Conservation (phyloP, 495 filamentous ascomycete genomes). For the Monascus purpureus region DNA sequence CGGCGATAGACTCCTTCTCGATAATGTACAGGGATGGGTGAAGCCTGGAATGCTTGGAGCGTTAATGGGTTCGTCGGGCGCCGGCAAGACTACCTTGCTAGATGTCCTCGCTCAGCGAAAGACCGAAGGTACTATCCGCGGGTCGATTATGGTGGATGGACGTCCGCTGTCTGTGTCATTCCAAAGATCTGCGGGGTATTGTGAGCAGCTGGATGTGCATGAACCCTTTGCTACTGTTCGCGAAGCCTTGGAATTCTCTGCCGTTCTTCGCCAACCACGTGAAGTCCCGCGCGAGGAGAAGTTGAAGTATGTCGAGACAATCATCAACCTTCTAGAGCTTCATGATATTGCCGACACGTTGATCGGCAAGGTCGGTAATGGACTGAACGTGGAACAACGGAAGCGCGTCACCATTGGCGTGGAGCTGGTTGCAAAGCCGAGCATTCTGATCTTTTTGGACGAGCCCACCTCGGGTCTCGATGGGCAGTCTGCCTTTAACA, state of each 20-base stretch:
- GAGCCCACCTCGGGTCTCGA: conserved; percentile 67
- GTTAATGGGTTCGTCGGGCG: conserved; percentile 52
- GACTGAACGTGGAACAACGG: conserved; percentile 45
- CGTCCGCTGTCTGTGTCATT: conserved; percentile 63
- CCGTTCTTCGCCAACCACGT: conserved; percentile 39
- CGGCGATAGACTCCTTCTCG: conserved; percentile 39
- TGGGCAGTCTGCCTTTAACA: conserved; percentile 47
- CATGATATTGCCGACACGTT: conserved; percentile 38
- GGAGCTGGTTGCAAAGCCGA: conserved; percentile 53
- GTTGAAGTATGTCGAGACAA: conserved; percentile 43
- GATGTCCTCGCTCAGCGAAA: conserved; percentile 50
- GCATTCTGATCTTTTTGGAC: conserved; percentile 59
- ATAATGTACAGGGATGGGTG: conserved; percentile 79
- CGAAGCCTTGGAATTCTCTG: conserved; percentile 46
- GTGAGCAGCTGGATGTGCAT: conserved; percentile 48
- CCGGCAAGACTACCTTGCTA: conserved; percentile 49
- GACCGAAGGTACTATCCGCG: conserved; percentile 74
- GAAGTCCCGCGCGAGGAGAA: conserved; percentile 40
- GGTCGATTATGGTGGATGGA: conserved; percentile 77
- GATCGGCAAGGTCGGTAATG: conserved; percentile 37
- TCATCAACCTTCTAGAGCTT: conserved; percentile 46
- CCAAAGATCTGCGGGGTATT: conserved; percentile 53
- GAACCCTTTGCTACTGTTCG: conserved; percentile 46
- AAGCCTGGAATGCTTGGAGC: conserved; percentile 75
- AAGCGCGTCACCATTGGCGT: conserved; percentile 56